Conservation (phyloP, 2,329 filamentous ascomycete genomes). For the Epichloe amarillans region DNA sequence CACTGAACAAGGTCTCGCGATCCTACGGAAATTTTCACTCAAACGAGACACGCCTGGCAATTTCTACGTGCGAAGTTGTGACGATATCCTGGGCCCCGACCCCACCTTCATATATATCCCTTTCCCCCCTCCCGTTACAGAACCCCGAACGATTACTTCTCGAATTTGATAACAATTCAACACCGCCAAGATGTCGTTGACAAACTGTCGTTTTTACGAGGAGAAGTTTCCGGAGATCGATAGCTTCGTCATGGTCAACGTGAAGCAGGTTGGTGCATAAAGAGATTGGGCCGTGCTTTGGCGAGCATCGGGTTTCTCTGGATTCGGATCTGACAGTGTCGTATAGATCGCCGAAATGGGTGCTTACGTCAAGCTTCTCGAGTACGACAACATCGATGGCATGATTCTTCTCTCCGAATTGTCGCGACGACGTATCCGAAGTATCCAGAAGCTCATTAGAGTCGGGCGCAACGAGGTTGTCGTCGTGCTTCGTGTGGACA, state of each 20-base stretch:
- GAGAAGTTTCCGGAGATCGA: slow-evolving; percentile 93
- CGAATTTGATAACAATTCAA: slow-evolving; percentile 32
- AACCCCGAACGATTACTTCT: slow-evolving; percentile 12
- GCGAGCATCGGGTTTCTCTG: neutral
- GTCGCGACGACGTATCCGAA: slow-evolving; percentile 93
- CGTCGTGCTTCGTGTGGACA: slow-evolving; percentile 95
- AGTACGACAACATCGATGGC: slow-evolving; percentile 99
- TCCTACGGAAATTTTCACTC: neutral
- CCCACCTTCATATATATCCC: slow-evolving; percentile 15
- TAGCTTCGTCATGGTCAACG: slow-evolving; percentile 99
- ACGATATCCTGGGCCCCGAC: slow-evolving; percentile 12
- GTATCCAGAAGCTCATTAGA: slow-evolving; percentile 97
- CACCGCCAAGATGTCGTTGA: slow-evolving; percentile 73
- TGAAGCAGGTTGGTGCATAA: slow-evolving; percentile 72
- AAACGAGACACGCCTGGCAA: neutral
- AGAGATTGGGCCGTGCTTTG: neutral
- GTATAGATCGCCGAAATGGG: slow-evolving; percentile 95
- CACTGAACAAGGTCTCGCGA: neutral
- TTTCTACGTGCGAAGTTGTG: neutral
- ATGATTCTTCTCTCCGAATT: slow-evolving; percentile 98
- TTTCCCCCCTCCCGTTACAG: neutral
- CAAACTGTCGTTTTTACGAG: slow-evolving; percentile 94
- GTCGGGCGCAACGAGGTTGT: slow-evolving; percentile 98
- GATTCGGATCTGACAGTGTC: slow-evolving; percentile 4
- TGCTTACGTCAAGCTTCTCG: slow-evolving; percentile 96